Conservation (phyloP, 371 early-diverging fungal genomes). For the Mortierella sp. region DNA sequence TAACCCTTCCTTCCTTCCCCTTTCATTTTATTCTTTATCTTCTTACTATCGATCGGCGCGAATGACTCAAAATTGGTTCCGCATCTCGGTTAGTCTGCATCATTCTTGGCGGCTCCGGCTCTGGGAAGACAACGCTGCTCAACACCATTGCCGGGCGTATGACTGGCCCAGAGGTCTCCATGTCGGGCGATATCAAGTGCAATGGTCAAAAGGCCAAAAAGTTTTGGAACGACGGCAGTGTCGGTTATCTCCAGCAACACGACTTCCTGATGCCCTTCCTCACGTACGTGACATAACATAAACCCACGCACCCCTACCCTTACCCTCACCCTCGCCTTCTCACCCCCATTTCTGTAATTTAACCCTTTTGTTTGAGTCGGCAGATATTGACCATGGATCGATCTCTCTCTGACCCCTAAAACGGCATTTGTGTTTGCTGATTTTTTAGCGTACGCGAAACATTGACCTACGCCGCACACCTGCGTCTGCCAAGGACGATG, state of each 20-base stretch:
- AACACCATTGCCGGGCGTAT: constrained; percentile 55
- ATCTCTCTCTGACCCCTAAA: background rate
- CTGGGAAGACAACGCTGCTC: constrained; percentile 49
- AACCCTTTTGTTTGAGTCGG: background rate
- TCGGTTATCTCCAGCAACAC: constrained; percentile 51
- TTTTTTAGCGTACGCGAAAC: constrained; percentile 43
- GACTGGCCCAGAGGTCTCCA: constrained; percentile 36
- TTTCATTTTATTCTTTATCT: background rate
- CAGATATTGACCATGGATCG: background rate
- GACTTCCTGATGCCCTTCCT: constrained; percentile 53
- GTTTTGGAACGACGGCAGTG: constrained; percentile 51
- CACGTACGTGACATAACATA: constrained; percentile 24
- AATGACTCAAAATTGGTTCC: background rate
- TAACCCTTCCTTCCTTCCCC: background rate
- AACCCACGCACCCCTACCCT: background rate
- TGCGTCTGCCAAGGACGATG: constrained; percentile 45
- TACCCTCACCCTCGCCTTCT: background rate
- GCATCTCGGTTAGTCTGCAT: constrained; percentile 38
- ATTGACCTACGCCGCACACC: constrained; percentile 40
- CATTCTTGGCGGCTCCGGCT: constrained; percentile 51
- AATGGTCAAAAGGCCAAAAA: constrained; percentile 53
- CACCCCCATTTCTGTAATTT: background rate
- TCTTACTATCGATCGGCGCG: background rate
- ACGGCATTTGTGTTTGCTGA: background rate
- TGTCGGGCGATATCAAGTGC: constrained; percentile 39